Evolutionary conservation across 2,329 filamentous ascomycete species (phyloP).

Genomic region (Didymella glomerata): DNA sequence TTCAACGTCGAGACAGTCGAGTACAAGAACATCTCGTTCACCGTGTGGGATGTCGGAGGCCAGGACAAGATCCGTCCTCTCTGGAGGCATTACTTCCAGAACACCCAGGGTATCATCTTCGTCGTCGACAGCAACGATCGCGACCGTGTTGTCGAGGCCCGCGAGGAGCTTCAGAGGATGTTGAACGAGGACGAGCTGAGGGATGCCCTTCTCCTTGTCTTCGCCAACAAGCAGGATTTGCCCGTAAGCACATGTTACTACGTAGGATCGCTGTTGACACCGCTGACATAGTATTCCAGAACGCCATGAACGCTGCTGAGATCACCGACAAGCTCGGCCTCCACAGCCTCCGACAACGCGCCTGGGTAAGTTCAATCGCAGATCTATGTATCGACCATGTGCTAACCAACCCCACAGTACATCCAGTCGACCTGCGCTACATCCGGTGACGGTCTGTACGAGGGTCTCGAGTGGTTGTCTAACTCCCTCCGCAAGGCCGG

Average conservation of each 20-base stretch:
- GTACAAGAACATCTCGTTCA: slow-evolving; percentile 99
- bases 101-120: slow-evolving; percentile 97
- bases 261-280: neutral
- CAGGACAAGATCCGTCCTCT: slow-evolving; percentile 98
- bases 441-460: slow-evolving; percentile 98
- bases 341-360: slow-evolving; percentile 97
- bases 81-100: slow-evolving; percentile 97
- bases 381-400: slow-evolving; percentile 6
- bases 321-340: slow-evolving; percentile 99
- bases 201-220: slow-evolving; percentile 91
- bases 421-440: slow-evolving; percentile 99
- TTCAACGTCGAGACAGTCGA: slow-evolving; percentile 99
- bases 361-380: slow-evolving; percentile 78
- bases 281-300: slow-evolving; percentile 63
- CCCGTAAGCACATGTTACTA: slow-evolving; percentile 63
- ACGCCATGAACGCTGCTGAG: slow-evolving; percentile 99
- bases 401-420: slow-evolving; percentile 66
- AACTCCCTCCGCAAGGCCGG: slow-evolving; percentile 64
- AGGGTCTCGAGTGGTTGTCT: slow-evolving; percentile 80
- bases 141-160: slow-evolving; percentile 89
- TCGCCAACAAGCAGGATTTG: slow-evolving; percentile 99
- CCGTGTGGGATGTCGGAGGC: slow-evolving; percentile 98
- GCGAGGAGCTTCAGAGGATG: slow-evolving; percentile 93
- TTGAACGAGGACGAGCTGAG: slow-evolving; percentile 98
- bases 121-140: slow-evolving; percentile 96